These are phyloP conservation scores for Cicer arietinum DNA, from an alignment of 306 rosid genomes.

Conservation along the genomic window DNA sequence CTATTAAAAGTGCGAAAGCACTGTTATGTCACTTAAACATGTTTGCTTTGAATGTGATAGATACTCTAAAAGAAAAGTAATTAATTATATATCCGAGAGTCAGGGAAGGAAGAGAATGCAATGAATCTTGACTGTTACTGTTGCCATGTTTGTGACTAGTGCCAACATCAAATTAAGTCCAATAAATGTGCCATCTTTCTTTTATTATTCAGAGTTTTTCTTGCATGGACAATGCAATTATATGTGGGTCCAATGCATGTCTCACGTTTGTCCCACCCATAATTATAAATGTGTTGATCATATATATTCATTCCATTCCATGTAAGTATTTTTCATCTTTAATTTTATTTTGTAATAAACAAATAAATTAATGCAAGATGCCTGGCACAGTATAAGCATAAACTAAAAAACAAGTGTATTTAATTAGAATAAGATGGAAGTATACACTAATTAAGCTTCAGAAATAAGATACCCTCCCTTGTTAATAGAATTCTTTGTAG, in stretches of 20 bases:
- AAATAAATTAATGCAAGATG: not conserved
- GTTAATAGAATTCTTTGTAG: conserved; percentile 17
- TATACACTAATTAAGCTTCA: not conserved
- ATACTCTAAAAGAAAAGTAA: conserved; percentile 35
- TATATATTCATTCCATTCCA: not conserved
- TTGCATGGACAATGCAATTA: not conserved
- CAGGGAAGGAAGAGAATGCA: conserved; percentile 29
- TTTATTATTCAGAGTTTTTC: not conserved
- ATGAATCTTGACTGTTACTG: conserved; percentile 15
- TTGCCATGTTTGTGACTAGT: not conserved
- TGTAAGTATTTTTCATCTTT: not conserved
- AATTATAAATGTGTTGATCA: not conserved
- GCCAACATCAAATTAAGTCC: not conserved
- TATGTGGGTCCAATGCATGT: conserved; percentile 15
- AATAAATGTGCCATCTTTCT: conserved; percentile 9
- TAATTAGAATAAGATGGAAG: not conserved
- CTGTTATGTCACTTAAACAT: conserved; percentile 48
- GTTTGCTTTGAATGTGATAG: conserved; percentile 41
- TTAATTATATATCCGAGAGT: not conserved
- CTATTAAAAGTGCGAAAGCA: conserved; percentile 44
- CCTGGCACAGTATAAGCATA: not conserved
- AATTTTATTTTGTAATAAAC: not conserved
- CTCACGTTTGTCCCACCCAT: conserved; percentile 4
- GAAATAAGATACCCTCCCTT: not conserved
- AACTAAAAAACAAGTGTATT: not conserved